Evolutionary conservation across 345 rosid genomes (phyloP).

Genomic region (Punica granatum): DNA sequence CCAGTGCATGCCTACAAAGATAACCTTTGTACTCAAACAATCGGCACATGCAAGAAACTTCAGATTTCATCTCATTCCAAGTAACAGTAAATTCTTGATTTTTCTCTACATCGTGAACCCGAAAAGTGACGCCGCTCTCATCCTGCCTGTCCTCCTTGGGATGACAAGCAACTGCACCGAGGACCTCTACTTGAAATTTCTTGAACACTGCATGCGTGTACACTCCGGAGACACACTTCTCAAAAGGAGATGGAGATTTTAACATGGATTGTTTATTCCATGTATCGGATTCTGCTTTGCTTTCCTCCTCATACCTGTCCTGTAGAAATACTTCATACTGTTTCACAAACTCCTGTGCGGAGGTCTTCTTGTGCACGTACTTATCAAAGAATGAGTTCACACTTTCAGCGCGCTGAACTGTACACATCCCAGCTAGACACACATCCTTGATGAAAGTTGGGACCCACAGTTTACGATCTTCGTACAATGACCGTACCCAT

Average conservation of each 20-base stretch:
- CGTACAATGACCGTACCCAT: conserved; percentile 37
- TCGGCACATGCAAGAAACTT: conserved; percentile 37
- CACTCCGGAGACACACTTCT: conserved; percentile 34
- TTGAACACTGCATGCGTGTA: conserved; percentile 46
- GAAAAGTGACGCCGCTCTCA: conserved; percentile 22
- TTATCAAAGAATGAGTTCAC: conserved; percentile 43
- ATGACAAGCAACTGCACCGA: conserved; percentile 52
- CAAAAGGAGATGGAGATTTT: conserved; percentile 54
- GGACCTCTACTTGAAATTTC: conserved; percentile 44
- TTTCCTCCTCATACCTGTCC: conserved; percentile 54
- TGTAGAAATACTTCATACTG: conserved; percentile 39
- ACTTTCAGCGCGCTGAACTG: conserved; percentile 41
- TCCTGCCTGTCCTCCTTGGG: conserved; percentile 46
- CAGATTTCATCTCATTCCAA: conserved; percentile 36
- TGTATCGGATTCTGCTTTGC: conserved; percentile 48
- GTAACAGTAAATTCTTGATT: conserved; percentile 32
- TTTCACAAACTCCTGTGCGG: conserved; percentile 46
- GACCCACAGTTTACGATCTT: conserved; percentile 47
- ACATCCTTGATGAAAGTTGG: conserved; percentile 38
- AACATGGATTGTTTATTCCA: conserved; percentile 38
- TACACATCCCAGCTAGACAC: conserved; percentile 45
- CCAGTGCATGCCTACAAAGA: conserved; percentile 50
- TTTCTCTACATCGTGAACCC: conserved; percentile 50
- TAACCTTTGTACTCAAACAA: conserved; percentile 43
- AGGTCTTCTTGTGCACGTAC: conserved; percentile 48